A percentile compares a stretch with the other conserved stretches of the same genome.
Evolutionary conservation across 2,329 filamentous ascomycete species (phyloP).

Genomic region (Fusarium incarnatum): DNA sequence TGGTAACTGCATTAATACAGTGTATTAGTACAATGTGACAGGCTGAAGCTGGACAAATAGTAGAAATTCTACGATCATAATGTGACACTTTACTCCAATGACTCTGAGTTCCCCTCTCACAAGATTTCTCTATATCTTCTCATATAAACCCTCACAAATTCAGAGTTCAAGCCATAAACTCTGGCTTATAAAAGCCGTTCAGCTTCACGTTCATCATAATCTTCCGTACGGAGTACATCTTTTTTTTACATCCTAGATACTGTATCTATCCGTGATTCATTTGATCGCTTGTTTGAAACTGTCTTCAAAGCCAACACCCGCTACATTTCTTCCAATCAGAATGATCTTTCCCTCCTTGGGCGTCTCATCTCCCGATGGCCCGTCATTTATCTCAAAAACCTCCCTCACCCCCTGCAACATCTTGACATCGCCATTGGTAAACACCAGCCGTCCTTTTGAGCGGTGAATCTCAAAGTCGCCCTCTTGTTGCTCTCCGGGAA

Average conservation of each 20-base stretch:
- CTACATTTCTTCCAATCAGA: slow-evolving; percentile 70
- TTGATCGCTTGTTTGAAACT: slow-evolving; percentile 54
- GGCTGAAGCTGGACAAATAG: slow-evolving; percentile 36
- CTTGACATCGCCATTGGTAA: slow-evolving; percentile 73
- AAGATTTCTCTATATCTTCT: not conserved
- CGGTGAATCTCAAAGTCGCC: slow-evolving; percentile 83
- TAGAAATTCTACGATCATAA: not conserved
- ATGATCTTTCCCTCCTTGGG: slow-evolving; percentile 67
- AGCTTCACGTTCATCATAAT: not conserved
- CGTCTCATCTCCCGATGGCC: slow-evolving; percentile 50
- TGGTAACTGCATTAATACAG: not conserved
- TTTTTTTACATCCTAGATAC: not conserved
- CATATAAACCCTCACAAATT: not conserved
- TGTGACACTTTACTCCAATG: not conserved
- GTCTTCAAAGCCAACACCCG: slow-evolving; percentile 62
- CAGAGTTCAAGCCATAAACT: not conserved
- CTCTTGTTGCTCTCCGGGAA: slow-evolving; percentile 60
- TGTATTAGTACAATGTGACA: not conserved
- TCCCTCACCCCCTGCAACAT: slow-evolving; percentile 93
- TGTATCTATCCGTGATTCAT: not conserved
- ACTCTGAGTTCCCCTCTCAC: not conserved
- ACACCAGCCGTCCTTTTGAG: slow-evolving; percentile 81
- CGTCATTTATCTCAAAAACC: slow-evolving; percentile 90
- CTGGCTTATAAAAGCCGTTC: not conserved
- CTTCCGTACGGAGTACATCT: not conserved